phyloP scores from a whole-genome alignment of 192 early-diverging fungal species.

The Coemansia sp. region DNA sequence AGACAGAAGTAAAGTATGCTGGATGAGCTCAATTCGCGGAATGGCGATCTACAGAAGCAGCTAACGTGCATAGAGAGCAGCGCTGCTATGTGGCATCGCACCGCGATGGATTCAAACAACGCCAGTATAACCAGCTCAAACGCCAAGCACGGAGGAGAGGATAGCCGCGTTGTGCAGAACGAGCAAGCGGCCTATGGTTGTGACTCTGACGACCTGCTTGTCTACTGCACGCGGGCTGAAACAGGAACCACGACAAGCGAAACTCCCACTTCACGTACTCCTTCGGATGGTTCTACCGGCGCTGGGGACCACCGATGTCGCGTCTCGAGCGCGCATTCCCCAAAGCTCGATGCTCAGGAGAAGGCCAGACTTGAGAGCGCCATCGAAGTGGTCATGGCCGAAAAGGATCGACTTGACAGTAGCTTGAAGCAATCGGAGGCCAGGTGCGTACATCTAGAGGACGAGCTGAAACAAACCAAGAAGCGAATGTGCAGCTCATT shows the following conservation, averaged over 20 bases:
- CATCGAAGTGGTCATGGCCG: conserved; percentile 11
- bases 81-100: conserved; percentile 23
- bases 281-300: conserved; percentile 29
- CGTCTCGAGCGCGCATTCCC: background rate
- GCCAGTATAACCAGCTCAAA: background rate
- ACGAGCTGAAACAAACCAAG: conserved; percentile 20
- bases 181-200: conserved; percentile 1
- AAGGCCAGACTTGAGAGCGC: conserved; percentile 1
- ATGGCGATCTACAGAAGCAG: conserved; percentile 30
- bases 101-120: background rate
- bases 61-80: conserved; percentile 22
- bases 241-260: conserved; percentile 45
- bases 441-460: conserved; percentile 9
- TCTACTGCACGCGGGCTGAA: conserved; percentile 36
- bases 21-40: conserved; percentile 21
- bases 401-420: conserved; percentile 4
- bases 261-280: conserved; percentile 38
- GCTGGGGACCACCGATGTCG: background rate
- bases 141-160: background rate
- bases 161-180: conserved; percentile 1
- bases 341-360: background rate
- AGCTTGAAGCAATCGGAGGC: conserved; percentile 17
- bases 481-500: conserved; percentile 16
- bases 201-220: conserved; percentile 1
- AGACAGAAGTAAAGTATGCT: conserved; percentile 16